Evolutionary conservation across 2,329 filamentous ascomycete genomes (phyloP), one percentile per base, ranked within the genome.

Genomic region (Scleromitrula shiraiana): DNA sequence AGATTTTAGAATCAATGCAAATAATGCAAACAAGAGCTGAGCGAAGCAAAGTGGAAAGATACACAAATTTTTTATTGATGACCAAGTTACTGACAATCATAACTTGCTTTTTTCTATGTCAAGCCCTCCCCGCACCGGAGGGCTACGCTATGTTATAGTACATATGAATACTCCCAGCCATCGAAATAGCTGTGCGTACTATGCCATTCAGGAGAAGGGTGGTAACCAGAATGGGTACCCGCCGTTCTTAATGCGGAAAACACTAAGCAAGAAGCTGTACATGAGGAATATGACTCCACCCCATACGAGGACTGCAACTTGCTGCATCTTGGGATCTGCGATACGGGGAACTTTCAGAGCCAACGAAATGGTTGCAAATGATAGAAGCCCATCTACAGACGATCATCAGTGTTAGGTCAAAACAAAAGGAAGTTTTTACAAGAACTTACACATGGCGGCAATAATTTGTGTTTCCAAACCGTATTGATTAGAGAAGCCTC

Each of bases 391-490:
- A 60, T 86, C 86, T 85, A 46, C 23, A 41, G 14, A 17, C 17
- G 19, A 14, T 19, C 19, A 32, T 52, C 44, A 54, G 52, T 15
- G 52, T 36, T 38, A 41, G 9, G n/a, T 39, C 15, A 12, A 8
- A 30, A 8, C 7, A 50, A 33, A 78, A 17, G 4, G 8, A 17
- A 26, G 6, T 8, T n/a, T 7, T 10, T 20, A 10, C 4, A 5
- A 38, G 8, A n/a, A 22, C 87, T 74, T 80, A 96, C 91, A 97
- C 54, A 97, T 82, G 26, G 86, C 88, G 51, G 90, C 93, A 45
- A 98, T 71, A 55, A 98, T 91, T 69, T 98, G 93, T 2, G 91
- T 95, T 70, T 98, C 93, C 59, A 98, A 73, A 12, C 93, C 93
- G 61, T 84, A 89, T 65, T 98, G 93, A 65, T 82, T 95, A 67